These are phyloP conservation scores for Didymella arachidicola DNA, from an alignment of 2,329 filamentous ascomycete genomes.

Conservation along the genomic window DNA sequence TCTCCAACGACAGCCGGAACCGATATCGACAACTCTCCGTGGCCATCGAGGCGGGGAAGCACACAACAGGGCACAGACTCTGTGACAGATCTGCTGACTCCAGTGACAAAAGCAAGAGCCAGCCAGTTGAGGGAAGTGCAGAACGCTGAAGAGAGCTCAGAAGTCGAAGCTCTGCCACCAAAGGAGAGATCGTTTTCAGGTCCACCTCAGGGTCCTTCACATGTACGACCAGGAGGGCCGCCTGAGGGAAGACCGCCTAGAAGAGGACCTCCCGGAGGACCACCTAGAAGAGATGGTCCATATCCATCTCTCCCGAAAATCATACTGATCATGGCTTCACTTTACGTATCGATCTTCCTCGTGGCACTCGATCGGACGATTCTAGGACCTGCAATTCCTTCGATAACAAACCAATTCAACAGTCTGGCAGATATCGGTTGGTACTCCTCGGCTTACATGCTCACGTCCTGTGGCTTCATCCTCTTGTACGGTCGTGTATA, in stretches of 20 bases:
- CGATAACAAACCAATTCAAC: constrained; percentile 56
- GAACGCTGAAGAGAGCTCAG: constrained; percentile 7
- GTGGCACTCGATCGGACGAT: constrained; percentile 54
- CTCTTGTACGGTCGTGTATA: constrained; percentile 57
- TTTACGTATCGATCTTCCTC: constrained; percentile 47
- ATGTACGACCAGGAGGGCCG: neutral
- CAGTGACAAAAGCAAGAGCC: constrained; percentile 14
- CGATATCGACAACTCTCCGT: neutral
- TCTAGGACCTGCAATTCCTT: constrained; percentile 55
- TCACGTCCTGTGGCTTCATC: constrained; percentile 52
- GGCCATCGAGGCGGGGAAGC: constrained; percentile 6
- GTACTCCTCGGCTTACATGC: constrained; percentile 53
- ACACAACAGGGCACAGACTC: constrained; percentile 20
- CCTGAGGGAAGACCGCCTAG: neutral
- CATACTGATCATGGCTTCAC: constrained; percentile 39
- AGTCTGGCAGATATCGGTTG: constrained; percentile 54
- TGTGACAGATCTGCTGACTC: constrained; percentile 17
- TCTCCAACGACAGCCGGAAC: neutral
- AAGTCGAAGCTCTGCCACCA: neutral
- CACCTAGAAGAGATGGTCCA: neutral
- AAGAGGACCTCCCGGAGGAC: neutral
- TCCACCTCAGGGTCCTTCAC: neutral
- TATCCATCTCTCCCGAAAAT: constrained; percentile 39
- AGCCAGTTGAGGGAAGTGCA: constrained; percentile 23
- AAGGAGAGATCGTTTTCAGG: neutral